Percentiles rank a stretch among this genome's conserved stretches.
Conservation (phyloP, 129 eudicot genomes). For the Lactuca sativa region DNA sequence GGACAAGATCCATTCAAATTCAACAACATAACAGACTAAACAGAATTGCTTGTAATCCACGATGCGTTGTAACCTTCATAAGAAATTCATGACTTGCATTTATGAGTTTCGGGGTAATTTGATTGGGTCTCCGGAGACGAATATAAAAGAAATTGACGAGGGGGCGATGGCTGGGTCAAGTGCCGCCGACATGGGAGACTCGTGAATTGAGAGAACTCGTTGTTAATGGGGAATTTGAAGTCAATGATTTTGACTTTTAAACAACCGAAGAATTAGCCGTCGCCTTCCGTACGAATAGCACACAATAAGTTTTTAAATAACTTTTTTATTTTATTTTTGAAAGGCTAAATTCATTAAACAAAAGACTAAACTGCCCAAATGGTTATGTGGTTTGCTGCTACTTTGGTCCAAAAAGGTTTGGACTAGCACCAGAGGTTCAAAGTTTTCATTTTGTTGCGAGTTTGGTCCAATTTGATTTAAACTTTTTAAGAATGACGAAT, state of each 20-base stretch:
- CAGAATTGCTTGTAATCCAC: conserved; percentile 1
- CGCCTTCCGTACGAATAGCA: background rate
- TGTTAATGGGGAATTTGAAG: conserved; percentile 18
- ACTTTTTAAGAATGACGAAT: too few relatives aligned
- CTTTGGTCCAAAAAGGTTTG: too few relatives aligned
- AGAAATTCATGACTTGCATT: conserved; percentile 11
- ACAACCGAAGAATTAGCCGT: conserved; percentile 15
- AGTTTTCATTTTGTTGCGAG: too few relatives aligned
- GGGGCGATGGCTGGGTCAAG: conserved; percentile 14
- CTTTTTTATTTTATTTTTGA: too few relatives aligned
- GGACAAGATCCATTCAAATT: background rate
- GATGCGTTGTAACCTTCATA: conserved; percentile 13
- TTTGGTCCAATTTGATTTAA: too few relatives aligned
- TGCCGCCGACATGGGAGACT: conserved; percentile 32
- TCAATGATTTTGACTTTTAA: conserved; percentile 35
- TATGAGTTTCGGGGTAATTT: conserved; percentile 9
- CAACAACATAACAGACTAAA: background rate
- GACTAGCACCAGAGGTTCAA: too few relatives aligned
- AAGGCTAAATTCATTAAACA: too few relatives aligned
- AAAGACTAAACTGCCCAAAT: too few relatives aligned
- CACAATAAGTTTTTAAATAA: too few relatives aligned
- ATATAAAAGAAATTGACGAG: conserved; percentile 1
- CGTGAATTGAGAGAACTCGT: conserved; percentile 28
- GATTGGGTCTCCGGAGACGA: conserved; percentile 20
- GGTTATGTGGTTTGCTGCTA: too few relatives aligned